These are phyloP conservation scores for Lodderomyces oxycetoniae DNA, from an alignment of 1,139 yeast species.

Conservation along the genomic window DNA sequence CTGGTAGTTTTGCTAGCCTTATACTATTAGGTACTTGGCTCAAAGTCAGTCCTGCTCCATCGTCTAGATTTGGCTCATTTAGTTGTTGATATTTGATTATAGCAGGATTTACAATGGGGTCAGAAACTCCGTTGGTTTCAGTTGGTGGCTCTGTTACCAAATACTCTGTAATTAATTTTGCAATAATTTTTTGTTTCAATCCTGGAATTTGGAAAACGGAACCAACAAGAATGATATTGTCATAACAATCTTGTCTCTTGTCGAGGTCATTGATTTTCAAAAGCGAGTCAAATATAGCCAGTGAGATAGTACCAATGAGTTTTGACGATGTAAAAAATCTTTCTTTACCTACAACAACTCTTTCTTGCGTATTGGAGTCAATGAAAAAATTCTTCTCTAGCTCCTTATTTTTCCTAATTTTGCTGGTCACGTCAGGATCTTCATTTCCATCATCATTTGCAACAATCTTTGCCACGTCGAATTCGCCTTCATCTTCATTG, in stretches of 20 bases:
- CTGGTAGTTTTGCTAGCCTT: conserved; percentile 70
- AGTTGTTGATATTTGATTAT: conserved; percentile 44
- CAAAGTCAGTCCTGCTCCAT: conserved; percentile 25
- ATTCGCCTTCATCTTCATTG: conserved; percentile 49
- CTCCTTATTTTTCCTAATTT: conserved; percentile 50
- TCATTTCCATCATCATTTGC: conserved; percentile 41
- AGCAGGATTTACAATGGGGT: conserved; percentile 31
- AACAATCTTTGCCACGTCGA: conserved; percentile 88
- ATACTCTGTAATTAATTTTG: conserved; percentile 56
- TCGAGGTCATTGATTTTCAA: conserved; percentile 57
- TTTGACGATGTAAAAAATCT: conserved; percentile 74
- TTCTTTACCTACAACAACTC: conserved; percentile 71
- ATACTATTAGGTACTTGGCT: conserved; percentile 75
- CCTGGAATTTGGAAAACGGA: conserved; percentile 73
- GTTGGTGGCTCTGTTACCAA: conserved; percentile 34
- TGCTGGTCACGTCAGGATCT: conserved; percentile 18
- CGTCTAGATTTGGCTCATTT: conserved; percentile 33
- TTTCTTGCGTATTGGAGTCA: conserved; percentile 51
- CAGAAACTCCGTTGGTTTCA: conserved; percentile 17
- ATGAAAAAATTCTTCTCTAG: conserved; percentile 62
- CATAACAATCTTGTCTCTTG: conserved; percentile 82
- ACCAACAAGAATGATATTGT: conserved; percentile 76
- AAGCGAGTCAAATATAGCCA: conserved; percentile 51
- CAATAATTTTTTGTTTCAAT: conserved; percentile 64
- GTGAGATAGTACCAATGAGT: conserved; percentile 52